A percentile compares a stretch with the other conserved stretches of the same genome.
phyloP scores from a whole-genome alignment of 371 early-diverging fungal species.

The Entomophthora muscae region DNA sequence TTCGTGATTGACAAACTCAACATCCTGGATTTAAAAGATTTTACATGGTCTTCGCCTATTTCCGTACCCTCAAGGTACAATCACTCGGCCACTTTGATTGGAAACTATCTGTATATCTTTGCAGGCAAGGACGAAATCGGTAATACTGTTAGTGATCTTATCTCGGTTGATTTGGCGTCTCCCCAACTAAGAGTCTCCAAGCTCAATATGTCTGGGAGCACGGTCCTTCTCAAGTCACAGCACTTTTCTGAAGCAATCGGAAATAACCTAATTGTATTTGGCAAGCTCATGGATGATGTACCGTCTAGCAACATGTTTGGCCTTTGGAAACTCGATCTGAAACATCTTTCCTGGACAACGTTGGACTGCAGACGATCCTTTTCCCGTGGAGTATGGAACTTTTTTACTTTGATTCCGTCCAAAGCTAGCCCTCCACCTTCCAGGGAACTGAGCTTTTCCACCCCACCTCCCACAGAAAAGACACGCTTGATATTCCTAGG shows the following conservation, averaged over 20 bases:
- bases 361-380: slow-evolving; percentile 27
- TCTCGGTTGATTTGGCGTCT: slow-evolving; percentile 29
- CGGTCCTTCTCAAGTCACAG: slow-evolving; percentile 31
- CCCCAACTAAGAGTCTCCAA: background rate
- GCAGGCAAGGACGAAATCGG: slow-evolving; percentile 45
- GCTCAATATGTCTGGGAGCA: slow-evolving; percentile 6
- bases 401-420: too few species aligned
- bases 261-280: slow-evolving; percentile 37
- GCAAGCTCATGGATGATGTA: slow-evolving; percentile 30
- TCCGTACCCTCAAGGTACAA: slow-evolving; percentile 33
- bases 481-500: slow-evolving; percentile 37
- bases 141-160: slow-evolving; percentile 34
- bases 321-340: slow-evolving; percentile 39
- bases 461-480: slow-evolving; percentile 17
- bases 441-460: slow-evolving; percentile 22
- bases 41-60: slow-evolving; percentile 40
- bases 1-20: slow-evolving; percentile 29
- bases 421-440: too few species aligned
- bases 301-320: slow-evolving; percentile 31
- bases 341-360: slow-evolving; percentile 20
- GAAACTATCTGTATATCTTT: slow-evolving; percentile 35
- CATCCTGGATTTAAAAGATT: slow-evolving; percentile 33
- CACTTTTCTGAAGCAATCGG: slow-evolving; percentile 43
- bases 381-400: slow-evolving; percentile 34
- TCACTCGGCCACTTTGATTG: slow-evolving; percentile 35